Conservation (phyloP, 768 basidiomycete genomes). For the Leccinum subtestaceum region DNA sequence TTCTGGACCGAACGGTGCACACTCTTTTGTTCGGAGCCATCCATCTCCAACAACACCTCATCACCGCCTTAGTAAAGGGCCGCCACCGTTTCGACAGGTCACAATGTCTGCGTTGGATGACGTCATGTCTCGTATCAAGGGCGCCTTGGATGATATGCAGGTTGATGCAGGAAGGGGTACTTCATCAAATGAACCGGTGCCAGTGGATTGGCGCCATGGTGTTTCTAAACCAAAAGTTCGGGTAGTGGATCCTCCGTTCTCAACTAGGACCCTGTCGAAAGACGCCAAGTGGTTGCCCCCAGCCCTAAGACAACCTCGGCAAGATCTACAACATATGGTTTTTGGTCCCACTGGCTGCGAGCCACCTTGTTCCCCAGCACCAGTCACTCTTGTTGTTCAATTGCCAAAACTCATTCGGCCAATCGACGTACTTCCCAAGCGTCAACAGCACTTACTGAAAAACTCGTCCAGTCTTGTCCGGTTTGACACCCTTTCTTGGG, state of each 20-base stretch:
- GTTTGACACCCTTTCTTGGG: conserved; percentile 68
- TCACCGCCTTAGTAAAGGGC: conserved; percentile 24
- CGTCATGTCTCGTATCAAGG: conserved; percentile 83
- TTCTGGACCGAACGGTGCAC: conserved; percentile 19
- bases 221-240: conserved; percentile 22
- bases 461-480: conserved; percentile 40
- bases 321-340: conserved; percentile 42
- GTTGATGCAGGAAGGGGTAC: conserved; percentile 34
- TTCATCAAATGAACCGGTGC: conserved; percentile 16
- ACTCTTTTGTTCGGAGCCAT: conserved; percentile 16
- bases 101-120: conserved; percentile 78
- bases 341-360: conserved; percentile 47
- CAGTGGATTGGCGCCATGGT: conserved; percentile 21
- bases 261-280: conserved; percentile 24
- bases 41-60: conserved; percentile 14
- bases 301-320: conserved; percentile 39
- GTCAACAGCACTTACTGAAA: conserved; percentile 46
- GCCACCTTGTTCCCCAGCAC: conserved; percentile 47
- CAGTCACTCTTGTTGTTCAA: conserved; percentile 40
- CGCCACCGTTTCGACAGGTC: conserved; percentile 41
- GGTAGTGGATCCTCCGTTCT: conserved; percentile 14
- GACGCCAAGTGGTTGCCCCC: conserved; percentile 58
- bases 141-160: conserved; percentile 71
- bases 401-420: conserved; percentile 45
- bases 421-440: conserved; percentile 45